Base-by-base conservation (phyloP, 352 stramenopile species). In the Hyaloperonospora brassicae region DNA sequence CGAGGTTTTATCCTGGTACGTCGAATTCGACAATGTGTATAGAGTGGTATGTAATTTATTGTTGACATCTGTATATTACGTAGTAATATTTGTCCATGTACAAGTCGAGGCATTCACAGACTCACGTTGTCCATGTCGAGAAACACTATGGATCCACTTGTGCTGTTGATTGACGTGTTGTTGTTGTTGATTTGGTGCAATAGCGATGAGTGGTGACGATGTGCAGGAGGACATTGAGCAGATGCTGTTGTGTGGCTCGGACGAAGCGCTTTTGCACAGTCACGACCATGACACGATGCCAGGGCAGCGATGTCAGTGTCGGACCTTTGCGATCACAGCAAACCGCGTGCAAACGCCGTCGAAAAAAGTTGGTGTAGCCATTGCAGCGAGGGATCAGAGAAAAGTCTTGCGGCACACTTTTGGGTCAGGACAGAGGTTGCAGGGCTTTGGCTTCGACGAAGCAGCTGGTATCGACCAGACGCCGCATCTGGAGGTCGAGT, bases 201-300 rank as follows among this genome's bases (percentile, higher is more conserved):
- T 48, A 67, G 56, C 68, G 40, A 41, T 66, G 34, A 72, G n/a
- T n/a, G n/a, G 62, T 9, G 27, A 31, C 7, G 57, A 68, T 27
- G 62, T 52, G 1, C 66, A 72, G 45, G 66, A 67, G 38, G 73
- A 87, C 43, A 73, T 88, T 14, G 78, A 88, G 62, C 78, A 81
- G 40, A 74, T 87, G 71, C 60, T 88, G 39, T 58, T 83, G 43
- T 64, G 49, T 50, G 66, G 68, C n/a, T n/a, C 57, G 5, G 69
- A 82, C 22, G 65, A 80, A 22, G 60, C 51, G 1, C 61, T 52
- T 5, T 50, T 85, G 12, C 50, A 68, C 24, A 64, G 45, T 24
- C 49, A 71, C 22, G 59, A 76, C 12, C 62, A 62, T 31, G 44
- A 65, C 5, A 63, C 55, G 14, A 50, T 61, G 5, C 53, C 64